Base-by-base conservation (phyloP, 768 basidiomycete genomes). In the Suillus luteus region DNA sequence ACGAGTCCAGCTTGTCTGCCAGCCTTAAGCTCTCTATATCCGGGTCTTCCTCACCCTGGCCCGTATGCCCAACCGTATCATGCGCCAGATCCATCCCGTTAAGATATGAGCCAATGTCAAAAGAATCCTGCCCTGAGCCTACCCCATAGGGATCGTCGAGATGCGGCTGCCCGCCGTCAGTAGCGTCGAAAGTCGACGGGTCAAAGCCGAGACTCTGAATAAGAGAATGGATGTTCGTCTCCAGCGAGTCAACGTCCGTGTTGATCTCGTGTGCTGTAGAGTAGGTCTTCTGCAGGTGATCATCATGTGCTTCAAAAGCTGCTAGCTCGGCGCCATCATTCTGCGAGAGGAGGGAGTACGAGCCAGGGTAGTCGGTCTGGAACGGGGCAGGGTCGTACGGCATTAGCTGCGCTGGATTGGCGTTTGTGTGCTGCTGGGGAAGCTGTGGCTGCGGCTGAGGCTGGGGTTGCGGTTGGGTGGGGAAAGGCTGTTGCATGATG, bases 131-230 rank as follows among this genome's bases (percentile, higher is more conserved):
- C 0, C 62, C 52, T 10, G 59, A 55, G n/a, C 49, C 59, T 14
- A 46, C 17, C 17, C 54, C 48, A 11, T 19, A 58, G 6, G 38
- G 40, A 2, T 68, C 55, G 15, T 73, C 71, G 2, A 55, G 4
- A 14, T 61, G 49, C 19, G 33, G 48, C 22, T 59, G 59, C 6
- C 24, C 10, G 6, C 44, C 0, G 3, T 49, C 11, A 10, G 68
- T 46, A 38, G 37, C 37, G 10, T 75, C 69, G 9, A 75, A 66
- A n/a, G 69, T 15, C 8, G 49, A 64, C 22, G 87, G 79, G 70
- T 92, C 89, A 55, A 91, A 73, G 8, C 90, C 90, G 54, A 93
- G 82, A 55, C 83, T 83, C 66, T 89, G 81, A 37, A 94, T 90
- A 64, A 95, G 79, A 7, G 84, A 83, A 64, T 91, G 84, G 49